Evolutionary conservation across 345 rosid genomes (phyloP).

Genomic region (Ailanthus altissimus): DNA sequence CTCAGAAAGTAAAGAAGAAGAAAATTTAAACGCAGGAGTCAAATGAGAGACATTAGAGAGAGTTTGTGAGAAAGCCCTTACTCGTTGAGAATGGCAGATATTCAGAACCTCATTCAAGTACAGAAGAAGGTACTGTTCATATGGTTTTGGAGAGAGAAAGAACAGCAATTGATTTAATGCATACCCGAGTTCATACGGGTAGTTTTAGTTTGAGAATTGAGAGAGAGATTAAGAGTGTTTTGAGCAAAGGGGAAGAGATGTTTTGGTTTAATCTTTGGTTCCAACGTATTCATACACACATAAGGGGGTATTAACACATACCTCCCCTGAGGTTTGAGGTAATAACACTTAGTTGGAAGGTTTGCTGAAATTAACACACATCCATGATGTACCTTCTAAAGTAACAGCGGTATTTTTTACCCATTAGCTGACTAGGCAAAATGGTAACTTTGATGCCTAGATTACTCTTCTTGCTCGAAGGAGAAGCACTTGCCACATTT

Average conservation of each 20-base stretch:
- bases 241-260: neutral
- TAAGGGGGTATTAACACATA: too few relatives aligned
- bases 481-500: too few relatives aligned
- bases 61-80: neutral
- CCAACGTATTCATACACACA: neutral
- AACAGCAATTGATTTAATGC: neutral
- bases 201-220: neutral
- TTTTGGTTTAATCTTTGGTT: neutral
- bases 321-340: too few relatives aligned
- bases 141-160: conserved; percentile 16
- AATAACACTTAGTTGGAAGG: too few relatives aligned
- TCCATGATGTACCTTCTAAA: too few relatives aligned
- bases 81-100: neutral
- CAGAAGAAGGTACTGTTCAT: neutral
- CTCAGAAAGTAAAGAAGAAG: neutral
- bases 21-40: neutral
- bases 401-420: too few relatives aligned
- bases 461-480: too few relatives aligned
- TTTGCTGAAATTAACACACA: too few relatives aligned
- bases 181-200: neutral
- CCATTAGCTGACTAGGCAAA: too few relatives aligned
- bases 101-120: conserved; percentile 7
- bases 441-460: too few relatives aligned
- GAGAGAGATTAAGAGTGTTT: conserved; percentile 10
- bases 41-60: neutral